Evolutionary conservation across 352 stramenopile genomes (phyloP), one percentile per base, ranked within the genome.

Genomic region (Phytophthora brassicae): DNA sequence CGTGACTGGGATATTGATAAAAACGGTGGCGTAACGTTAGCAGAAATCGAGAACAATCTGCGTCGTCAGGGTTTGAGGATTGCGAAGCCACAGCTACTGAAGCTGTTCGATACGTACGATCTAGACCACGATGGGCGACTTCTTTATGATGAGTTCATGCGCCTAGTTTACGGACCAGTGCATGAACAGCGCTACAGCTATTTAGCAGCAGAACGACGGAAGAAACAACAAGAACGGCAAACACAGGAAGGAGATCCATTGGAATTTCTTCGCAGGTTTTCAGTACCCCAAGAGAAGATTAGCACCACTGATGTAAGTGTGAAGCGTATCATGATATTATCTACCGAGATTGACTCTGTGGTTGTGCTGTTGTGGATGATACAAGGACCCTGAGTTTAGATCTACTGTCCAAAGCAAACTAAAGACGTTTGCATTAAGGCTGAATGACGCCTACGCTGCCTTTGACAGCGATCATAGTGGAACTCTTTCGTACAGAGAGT

Each of bases 1-100:
- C 76, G 77, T 11, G 68, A 84, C 62, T 88, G 79, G 79, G 79
- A 88, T 17, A 60, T 68, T 3, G 71, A 88, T 57, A 84, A 84
- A 62, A 76, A 75, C 57, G 76, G 79, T 20, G 65, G 56, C 19
- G 72, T 88, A 23, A 82, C 66, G 14, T 28, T 80, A 23, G 22
- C 54, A 7, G 79, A 88, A 48, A 64, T 88, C 9, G 68, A 84
- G 17, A 60, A 6, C 9, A 86, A 84, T 44, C 47, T 88, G 17
- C 65, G 70, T 14, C 59, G 70, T 0, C 79, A 85, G 20, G 77
- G 77, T 0, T 35, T 88, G 13, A 61, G 60, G 16, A 66, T 88
- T 7, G 35, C 52, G 1, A 52, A 58, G 9, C 33, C 52, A 4
- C 72, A 85, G 35, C 28, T 88, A 26, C 68, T 69, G 19, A 74